Percentiles rank a stretch among this genome's conserved stretches.
phyloP scores from a whole-genome alignment of 2,329 filamentous ascomycete genomes.

The Penicillium olsonii region DNA sequence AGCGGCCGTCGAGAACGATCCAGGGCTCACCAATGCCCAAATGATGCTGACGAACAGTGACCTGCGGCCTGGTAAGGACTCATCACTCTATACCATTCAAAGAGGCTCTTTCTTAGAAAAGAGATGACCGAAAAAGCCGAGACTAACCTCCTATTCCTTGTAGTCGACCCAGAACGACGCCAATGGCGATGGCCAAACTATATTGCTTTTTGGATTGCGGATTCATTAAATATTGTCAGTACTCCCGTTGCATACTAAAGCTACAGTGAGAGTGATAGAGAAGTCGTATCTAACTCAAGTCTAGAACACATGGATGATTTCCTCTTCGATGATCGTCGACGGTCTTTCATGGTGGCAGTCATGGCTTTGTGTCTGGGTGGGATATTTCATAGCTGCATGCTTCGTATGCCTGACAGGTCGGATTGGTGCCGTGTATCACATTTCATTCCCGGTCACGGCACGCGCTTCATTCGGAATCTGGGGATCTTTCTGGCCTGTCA shows the following conservation, averaged over 20 bases:
- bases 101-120: background rate
- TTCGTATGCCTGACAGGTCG: conserved; percentile 79
- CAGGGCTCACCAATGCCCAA: conserved; percentile 74
- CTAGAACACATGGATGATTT: conserved; percentile 90
- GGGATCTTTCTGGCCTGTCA: conserved; percentile 84
- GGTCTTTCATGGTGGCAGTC: conserved; percentile 91
- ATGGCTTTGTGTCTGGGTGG: conserved; percentile 84
- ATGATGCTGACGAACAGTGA: conserved; percentile 86
- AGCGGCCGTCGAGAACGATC: conserved; percentile 72
- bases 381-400: conserved; percentile 73
- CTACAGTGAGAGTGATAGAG: background rate
- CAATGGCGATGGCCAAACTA: conserved; percentile 89
- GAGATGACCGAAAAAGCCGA: background rate
- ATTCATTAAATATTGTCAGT: conserved; percentile 75
- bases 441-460: conserved; percentile 80
- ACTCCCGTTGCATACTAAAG: too few species aligned
- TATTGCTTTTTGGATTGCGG: conserved; percentile 82
- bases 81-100: background rate
- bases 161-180: conserved; percentile 75
- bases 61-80: conserved; percentile 61
- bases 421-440: conserved; percentile 84
- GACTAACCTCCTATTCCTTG: conserved; percentile 22
- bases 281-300: conserved; percentile 9
- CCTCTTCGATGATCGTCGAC: conserved; percentile 74
- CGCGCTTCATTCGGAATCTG: conserved; percentile 83